These are phyloP conservation scores for Spathaspora gorwiae DNA, from an alignment of 805 yeast genomes.

Conservation along the genomic window DNA sequence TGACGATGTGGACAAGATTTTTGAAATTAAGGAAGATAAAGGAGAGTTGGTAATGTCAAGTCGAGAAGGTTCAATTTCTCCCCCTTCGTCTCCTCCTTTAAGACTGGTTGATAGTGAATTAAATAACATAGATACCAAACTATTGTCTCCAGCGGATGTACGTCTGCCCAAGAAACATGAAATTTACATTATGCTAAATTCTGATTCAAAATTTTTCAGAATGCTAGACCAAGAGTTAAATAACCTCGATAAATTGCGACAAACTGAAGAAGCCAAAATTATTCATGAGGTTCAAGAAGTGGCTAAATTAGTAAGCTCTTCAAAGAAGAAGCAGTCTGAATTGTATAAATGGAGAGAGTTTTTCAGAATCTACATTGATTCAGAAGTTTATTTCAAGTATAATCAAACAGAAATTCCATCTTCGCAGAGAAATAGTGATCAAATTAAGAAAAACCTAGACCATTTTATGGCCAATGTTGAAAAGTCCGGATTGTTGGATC, in stretches of 20 bases:
- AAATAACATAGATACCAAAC: neutral
- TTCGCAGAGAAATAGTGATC: conserved; percentile 42
- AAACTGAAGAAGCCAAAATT: conserved; percentile 40
- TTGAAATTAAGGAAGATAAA: conserved; percentile 26
- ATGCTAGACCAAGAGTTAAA: conserved; percentile 53
- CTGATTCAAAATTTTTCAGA: conserved; percentile 58
- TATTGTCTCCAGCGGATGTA: neutral
- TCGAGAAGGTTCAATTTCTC: conserved; percentile 6
- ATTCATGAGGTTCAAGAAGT: conserved; percentile 37
- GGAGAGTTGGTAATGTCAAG: conserved; percentile 9
- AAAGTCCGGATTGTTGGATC: conserved; percentile 28
- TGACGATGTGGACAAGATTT: conserved; percentile 12
- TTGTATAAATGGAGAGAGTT: conserved; percentile 68
- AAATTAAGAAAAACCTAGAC: conserved; percentile 41
- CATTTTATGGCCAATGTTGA: conserved; percentile 39
- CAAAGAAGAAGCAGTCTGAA: conserved; percentile 42
- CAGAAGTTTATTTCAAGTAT: conserved; percentile 57
- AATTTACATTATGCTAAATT: conserved; percentile 42
- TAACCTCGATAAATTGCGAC: conserved; percentile 41
- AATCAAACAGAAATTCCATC: conserved; percentile 39
- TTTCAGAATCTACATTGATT: conserved; percentile 60
- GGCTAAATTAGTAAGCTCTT: conserved; percentile 30
- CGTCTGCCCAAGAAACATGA: conserved; percentile 22
- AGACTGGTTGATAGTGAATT: neutral
- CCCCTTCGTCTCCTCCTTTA: conserved; percentile 4